Evolutionary conservation across 345 rosid genomes (phyloP), one percentile per base, ranked within the genome.

Genomic region (Trapa incisa): DNA sequence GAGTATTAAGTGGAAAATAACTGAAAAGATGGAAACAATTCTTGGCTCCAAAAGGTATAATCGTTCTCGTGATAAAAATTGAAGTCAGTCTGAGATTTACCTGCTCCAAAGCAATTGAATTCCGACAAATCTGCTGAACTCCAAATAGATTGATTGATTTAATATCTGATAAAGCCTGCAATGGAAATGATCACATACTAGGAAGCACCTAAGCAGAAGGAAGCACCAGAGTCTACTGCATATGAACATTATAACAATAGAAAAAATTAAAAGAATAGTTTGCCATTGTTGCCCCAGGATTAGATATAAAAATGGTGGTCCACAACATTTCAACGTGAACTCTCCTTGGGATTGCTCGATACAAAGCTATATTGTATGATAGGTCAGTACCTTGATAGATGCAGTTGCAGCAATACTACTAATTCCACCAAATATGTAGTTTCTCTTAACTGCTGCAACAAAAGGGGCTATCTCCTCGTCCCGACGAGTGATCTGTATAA

Each of bases 111-210:
- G 99, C 97, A 71, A 94, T 91, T 63, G 97, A 82, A 80, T 94
- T 94, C 61, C 97, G 87, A 72, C 99, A 91, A 69, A 94, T 89
- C 79, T 89, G 99, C 71, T 94, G 99, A 78, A 91, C 99, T 74
- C 99, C 97, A 17, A 94, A 94, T 68, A 94, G 93, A 76, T 91
- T 91, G 77, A 89, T 76, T 47, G 89, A 80, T 66, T 85, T 89
- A 86, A 94, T 79, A 75, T 85, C 88, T 9, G 85, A 89, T 80
- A 94, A 80, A 72, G 91, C 95, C 99, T 94, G 75, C 60, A 64
- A 41, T 73, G 70, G 50, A 78, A 69, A 73, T 50, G 47, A 9
- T 5, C 48, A 67, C 37, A 14, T 7, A 37, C 22, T 32, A 57
- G 71, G 14, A 43, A 52, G 57, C 57, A 52, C 57, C 57, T 15